Base-by-base conservation (phyloP, 2,329 filamentous ascomycete species). In the Fusarium sublunatum region DNA sequence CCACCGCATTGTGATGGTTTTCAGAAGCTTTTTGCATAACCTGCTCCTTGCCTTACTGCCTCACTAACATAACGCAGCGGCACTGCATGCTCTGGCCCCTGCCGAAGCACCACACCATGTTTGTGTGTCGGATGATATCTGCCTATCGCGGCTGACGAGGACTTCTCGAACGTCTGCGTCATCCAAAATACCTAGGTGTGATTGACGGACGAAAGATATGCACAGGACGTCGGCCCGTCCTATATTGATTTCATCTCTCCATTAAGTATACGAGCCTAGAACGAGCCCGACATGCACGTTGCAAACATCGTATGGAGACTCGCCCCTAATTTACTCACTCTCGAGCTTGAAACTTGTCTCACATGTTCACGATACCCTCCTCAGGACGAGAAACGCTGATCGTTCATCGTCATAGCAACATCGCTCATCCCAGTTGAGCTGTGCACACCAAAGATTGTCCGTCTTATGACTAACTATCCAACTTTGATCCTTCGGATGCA, bases 1-100 rank as follows among this genome's bases (percentile, higher is more conserved):
- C 51, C 64, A 65, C 56, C 48, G 36, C 46, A 53, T 57, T 69
- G 58, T 68, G 61, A 68, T 53, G 48, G 38, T 54, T 57, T 53
- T 31, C 35, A 53, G 38, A 56, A 51, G 47, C 58, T 58, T 58
- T 19, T 46, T 40, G 43, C 29, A 56, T 54, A 55, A 40, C 31
- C 29, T 31, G 39, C 36, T 34, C 32, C 45, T 19, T 41, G 38
- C 56, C 26, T 19, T 19, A 19, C 19, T 19, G 19, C 19, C 19
- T 19, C 19, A 19, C 19, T 38, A 45, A 43, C 46, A 57, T 40
- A 51, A 36, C 41, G 25, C 32, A 40, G 32, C 34, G 42, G 36
- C 41, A 53, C 47, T 41, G 7, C 31, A 39, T 43, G 34, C 31
- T 44, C 35, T 52, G 45, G 56, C 43, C 53, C 55, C 42, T 51